Evolutionary conservation across 768 basidiomycete species (phyloP).

Genomic region (Rhodocollybia butyracea): DNA sequence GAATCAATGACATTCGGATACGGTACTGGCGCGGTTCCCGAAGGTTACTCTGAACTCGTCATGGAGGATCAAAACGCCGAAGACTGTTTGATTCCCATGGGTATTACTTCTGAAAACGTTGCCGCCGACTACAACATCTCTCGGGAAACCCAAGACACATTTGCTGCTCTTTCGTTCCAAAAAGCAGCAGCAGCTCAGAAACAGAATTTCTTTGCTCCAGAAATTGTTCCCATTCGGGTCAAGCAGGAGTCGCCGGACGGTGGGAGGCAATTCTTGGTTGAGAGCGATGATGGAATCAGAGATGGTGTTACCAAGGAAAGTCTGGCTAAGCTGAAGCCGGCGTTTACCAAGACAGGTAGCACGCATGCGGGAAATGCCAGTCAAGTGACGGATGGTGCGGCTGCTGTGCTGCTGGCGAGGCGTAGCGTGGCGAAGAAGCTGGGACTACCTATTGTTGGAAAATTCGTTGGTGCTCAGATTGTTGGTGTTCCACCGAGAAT

Average conservation of each 20-base stretch:
- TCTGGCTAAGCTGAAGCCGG: conserved; percentile 80
- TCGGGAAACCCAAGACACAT: conserved; percentile 77
- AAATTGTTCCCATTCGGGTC: conserved; percentile 80
- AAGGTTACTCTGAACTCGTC: conserved; percentile 62
- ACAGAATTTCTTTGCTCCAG: conserved; percentile 75
- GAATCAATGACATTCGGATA: conserved; percentile 88
- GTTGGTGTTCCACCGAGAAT: conserved; percentile 84
- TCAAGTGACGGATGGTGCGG: conserved; percentile 91
- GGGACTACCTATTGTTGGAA: conserved; percentile 83
- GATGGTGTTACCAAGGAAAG: conserved; percentile 80
- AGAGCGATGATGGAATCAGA: conserved; percentile 82
- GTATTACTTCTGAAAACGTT: conserved; percentile 93
- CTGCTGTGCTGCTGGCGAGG: conserved; percentile 81
- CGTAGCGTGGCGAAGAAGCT: conserved; percentile 79
- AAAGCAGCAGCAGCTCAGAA: conserved; percentile 81
- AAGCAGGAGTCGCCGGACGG: conserved; percentile 72
- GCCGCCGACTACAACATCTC: conserved; percentile 73
- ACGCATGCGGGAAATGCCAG: conserved; percentile 88
- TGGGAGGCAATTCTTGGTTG: conserved; percentile 70
- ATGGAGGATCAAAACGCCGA: conserved; percentile 64
- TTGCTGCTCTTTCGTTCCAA: conserved; percentile 81
- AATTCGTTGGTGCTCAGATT: conserved; percentile 67
- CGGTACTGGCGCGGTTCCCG: conserved; percentile 54
- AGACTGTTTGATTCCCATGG: conserved; percentile 88
- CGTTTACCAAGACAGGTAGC: conserved; percentile 70